Base-by-base conservation (phyloP, 2,329 filamentous ascomycete genomes). In the Rhexocercosporidium sp. region DNA sequence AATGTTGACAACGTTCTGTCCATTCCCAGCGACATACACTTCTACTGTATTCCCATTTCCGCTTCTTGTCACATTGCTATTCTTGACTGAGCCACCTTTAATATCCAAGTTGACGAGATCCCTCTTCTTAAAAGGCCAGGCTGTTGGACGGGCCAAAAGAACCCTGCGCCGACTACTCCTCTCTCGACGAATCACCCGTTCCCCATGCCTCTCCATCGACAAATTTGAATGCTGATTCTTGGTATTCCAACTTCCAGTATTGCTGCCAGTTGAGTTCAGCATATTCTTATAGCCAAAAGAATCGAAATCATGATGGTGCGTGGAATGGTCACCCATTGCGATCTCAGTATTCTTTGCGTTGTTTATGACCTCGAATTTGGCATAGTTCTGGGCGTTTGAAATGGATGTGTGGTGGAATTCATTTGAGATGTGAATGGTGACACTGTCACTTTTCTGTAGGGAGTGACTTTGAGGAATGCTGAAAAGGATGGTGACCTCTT, bases 161-260 rank as follows among this genome's bases (percentile, higher is more conserved):
- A 25, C 20, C 2, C 47, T 12, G 14, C 47, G 12, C 47, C 14
- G n/a, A 53, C 3, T 14, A 6, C 34, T 56, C 12, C 2, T 56
- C 3, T 20, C 25, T 5, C 27, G 5, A 14, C 51, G 27, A 56
- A 31, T 56, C 51, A 20, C 34, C 1, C 12, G 31, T 8, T 37
- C n/a, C 41, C 29, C 46, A 44, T 44, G 20, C 25, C 9, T 25
- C 3, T 4, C 41, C 11, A 7, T 61, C 7, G 46, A 31, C 22
- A 65, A 16, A 61, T 56, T 49, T 5, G 41, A n/a, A 11, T 27
- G 47, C 2, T 18, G 46, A 16, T 61, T 59, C 47, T 61, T 61
- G n/a, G 56, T 51, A 54, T 65, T 61, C 63, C 63, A 65, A 16
- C 63, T 46, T 18, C 47, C 56, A n/a, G 62, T 65, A 31, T 65